Evolutionary conservation across 208 protist genomes (phyloP).

Genomic region (Angomonas ambiguus): DNA sequence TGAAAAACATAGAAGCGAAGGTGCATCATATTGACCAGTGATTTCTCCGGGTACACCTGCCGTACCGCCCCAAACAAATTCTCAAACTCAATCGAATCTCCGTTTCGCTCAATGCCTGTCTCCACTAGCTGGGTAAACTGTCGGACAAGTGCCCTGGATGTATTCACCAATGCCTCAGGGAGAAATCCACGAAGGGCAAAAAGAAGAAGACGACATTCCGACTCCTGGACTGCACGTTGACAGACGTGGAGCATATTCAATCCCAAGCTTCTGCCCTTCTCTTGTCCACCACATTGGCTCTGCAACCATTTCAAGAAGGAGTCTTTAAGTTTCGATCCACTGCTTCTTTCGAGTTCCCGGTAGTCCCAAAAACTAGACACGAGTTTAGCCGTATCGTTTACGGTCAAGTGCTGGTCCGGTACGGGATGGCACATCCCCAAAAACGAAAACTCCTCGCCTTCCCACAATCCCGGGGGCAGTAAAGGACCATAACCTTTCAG

Average conservation of each 20-base stretch:
- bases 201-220: constrained; percentile 65
- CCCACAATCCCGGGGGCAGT: constrained; percentile 47
- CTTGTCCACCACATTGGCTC: constrained; percentile 34
- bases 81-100: constrained; percentile 23
- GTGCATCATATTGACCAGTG: constrained; percentile 59
- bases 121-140: constrained; percentile 23
- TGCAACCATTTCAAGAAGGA: constrained; percentile 69
- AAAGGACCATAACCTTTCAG: constrained; percentile 48
- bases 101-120: constrained; percentile 10
- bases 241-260: constrained; percentile 69
- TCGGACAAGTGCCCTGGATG: constrained; percentile 34
- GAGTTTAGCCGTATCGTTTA: constrained; percentile 30
- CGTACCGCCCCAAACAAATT: constrained; percentile 45
- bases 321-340: constrained; percentile 20
- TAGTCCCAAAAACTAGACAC: constrained; percentile 55
- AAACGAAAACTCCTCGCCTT: constrained; percentile 56
- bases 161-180: constrained; percentile 52
- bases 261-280: constrained; percentile 46
- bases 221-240: constrained; percentile 48
- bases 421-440: constrained; percentile 46
- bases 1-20: constrained; percentile 61
- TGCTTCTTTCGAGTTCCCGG: constrained; percentile 25
- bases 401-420: constrained; percentile 55
- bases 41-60: constrained; percentile 60
- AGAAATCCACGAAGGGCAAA: constrained; percentile 53